Evolutionary conservation across 2,329 filamentous ascomycete species (phyloP), one percentile per base, ranked within the genome.

Genomic region (Ilyonectria destructans): DNA sequence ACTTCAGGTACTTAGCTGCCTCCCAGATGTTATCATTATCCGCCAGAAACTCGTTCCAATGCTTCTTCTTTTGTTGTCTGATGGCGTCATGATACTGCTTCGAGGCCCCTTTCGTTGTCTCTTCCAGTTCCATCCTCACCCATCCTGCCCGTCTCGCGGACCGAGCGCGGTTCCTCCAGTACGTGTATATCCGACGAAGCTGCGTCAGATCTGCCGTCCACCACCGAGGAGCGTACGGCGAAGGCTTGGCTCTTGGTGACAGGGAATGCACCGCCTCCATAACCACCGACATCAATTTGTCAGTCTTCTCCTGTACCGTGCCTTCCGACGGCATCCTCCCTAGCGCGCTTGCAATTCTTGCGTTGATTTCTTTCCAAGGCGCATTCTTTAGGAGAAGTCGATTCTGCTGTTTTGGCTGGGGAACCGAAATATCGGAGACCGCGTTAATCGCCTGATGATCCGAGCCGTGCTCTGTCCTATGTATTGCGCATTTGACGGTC

Each of bases 11-110:
- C 57, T 74, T 77, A 6, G 75, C 75, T 21, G 74, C 75, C 58
- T 77, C 67, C 76, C 70, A 79, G 52, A 78, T 77, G 45, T 78
- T 78, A 23, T 69, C 64, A 46, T 74, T 67, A 57, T 78, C 75
- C 0, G 64, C 75, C 10, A 78, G 70, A 43, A 78, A 77, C 37
- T 74, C 73, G 8, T 78, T 55, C 73, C 70, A 77, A 48, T 77
- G 71, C 31, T 60, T 68, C 67, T 54, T 69, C 23, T 23, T 71
- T 51, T 71, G 63, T 40, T 74, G 37, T 55, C 71, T 67, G 23
- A 78, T 77, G 6, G 68, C 68, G n/a, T 77, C 55, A 51, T 78
- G 70, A 56, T 77, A 78, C 23, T 77, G 67, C 49, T 73, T 77
- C 15, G 60, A 61, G 29, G 71, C 73, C 15, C 45, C 66, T 45